phyloP scores from a whole-genome alignment of 345 rosid species.

The Eucalyptus regnans region DNA sequence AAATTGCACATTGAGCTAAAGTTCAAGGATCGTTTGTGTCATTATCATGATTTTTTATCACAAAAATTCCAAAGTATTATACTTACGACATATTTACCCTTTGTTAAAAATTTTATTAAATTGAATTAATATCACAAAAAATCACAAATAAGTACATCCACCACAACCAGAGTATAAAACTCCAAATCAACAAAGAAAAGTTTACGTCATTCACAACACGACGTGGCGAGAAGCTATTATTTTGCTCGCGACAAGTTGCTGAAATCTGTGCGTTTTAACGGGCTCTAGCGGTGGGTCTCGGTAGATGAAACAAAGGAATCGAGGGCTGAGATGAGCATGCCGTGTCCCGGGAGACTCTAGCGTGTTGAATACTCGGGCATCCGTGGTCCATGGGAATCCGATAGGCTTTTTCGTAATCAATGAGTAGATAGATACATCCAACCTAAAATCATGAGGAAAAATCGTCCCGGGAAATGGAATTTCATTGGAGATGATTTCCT shows the following conservation, averaged over 20 bases:
- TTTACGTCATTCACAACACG: not conserved
- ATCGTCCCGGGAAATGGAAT: not conserved
- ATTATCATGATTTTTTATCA: accelerated
- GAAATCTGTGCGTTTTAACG: not conserved
- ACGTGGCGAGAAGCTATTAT: not conserved
- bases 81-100: accelerated
- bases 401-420: not conserved
- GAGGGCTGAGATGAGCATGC: not conserved
- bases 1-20: accelerated
- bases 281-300: not conserved
- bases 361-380: not conserved
- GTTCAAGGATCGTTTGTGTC: accelerated
- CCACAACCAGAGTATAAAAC: accelerated
- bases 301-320: not conserved
- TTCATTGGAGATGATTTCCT: not conserved
- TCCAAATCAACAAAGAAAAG: no score
- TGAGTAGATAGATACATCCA: not conserved
- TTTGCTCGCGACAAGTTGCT: not conserved
- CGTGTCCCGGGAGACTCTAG: not conserved
- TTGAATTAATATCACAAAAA: accelerated
- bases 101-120: no score
- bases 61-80: accelerated
- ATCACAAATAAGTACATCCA: no score
- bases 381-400: not conserved
- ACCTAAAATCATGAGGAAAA: not conserved